Percentiles rank a stretch among this genome's conserved stretches.
phyloP scores from a whole-genome alignment of 2,329 filamentous ascomycete species.

The Ramichloridium luteum region DNA sequence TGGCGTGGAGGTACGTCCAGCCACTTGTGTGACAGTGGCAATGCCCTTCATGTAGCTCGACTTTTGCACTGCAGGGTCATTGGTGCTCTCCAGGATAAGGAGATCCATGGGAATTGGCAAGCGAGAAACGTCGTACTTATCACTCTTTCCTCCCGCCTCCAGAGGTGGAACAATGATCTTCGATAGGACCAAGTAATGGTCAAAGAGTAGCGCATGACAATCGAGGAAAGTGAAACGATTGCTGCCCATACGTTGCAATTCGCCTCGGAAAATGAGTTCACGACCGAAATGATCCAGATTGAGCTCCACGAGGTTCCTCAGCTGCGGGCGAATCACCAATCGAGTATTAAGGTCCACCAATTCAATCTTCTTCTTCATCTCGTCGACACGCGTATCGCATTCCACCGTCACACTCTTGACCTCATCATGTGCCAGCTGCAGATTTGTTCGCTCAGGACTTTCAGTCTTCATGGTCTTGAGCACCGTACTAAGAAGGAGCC shows the following conservation, averaged over 20 bases:
- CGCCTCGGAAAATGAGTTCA: conserved; percentile 77
- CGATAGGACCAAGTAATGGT: conserved; percentile 88
- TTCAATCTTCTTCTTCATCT: conserved; percentile 82
- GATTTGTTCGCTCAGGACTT: conserved; percentile 77
- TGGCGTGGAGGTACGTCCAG: conserved; percentile 21
- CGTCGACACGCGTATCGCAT: conserved; percentile 83
- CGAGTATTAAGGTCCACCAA: conserved; percentile 74
- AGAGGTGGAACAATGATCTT: conserved; percentile 60
- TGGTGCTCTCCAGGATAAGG: conserved; percentile 79
- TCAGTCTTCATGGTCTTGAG: conserved; percentile 73
- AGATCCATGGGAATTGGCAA: conserved; percentile 95
- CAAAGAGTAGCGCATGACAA: conserved; percentile 84
- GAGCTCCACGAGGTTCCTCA: conserved; percentile 68
- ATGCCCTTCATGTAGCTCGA: conserved; percentile 54
- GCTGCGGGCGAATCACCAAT: conserved; percentile 73
- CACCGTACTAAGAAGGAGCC: conserved; percentile 69
- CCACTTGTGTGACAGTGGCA: conserved; percentile 50
- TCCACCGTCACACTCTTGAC: conserved; percentile 81
- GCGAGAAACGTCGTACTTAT: conserved; percentile 84
- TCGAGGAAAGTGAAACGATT: conserved; percentile 90
- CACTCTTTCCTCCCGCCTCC: conserved; percentile 60
- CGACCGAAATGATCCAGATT: conserved; percentile 91
- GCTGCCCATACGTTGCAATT: conserved; percentile 76
- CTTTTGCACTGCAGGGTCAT: conserved; percentile 83
- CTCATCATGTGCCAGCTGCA: conserved; percentile 76